phyloP scores from a whole-genome alignment of 23 red algal species.

The Gracilaria domingensis region DNA sequence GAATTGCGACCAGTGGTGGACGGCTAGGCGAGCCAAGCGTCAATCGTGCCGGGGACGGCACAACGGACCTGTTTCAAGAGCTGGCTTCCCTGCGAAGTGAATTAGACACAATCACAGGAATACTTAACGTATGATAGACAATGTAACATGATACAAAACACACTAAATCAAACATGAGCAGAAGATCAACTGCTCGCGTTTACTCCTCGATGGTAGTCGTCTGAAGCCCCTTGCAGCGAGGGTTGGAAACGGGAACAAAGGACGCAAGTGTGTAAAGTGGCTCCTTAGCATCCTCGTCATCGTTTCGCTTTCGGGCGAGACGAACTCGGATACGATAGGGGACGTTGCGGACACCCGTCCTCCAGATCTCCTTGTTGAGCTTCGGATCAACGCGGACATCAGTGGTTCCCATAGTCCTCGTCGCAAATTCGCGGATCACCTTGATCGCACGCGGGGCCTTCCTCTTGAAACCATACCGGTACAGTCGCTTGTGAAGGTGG shows the following conservation, averaged over 20 bases:
- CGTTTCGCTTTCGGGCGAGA: conserved; percentile 84
- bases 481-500: conserved; percentile 90
- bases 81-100: conserved; percentile 49
- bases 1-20: not conserved
- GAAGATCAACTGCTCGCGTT: conserved; percentile 2
- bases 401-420: conserved; percentile 89
- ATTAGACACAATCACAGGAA: conserved; percentile 55
- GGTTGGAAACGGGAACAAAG: conserved; percentile 81
- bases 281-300: conserved; percentile 94
- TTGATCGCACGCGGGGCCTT: conserved; percentile 94
- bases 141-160: not conserved
- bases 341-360: conserved; percentile 87
- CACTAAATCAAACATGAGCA: conserved; percentile 29
- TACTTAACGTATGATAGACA: conserved; percentile 26
- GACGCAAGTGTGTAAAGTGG: conserved; percentile 92
- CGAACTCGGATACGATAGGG: conserved; percentile 91
- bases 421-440: conserved; percentile 89
- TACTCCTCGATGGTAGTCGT: conserved; percentile 92
- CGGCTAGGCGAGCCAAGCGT: not conserved
- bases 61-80: conserved; percentile 45
- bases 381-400: conserved; percentile 93
- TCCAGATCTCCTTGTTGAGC: conserved; percentile 99
- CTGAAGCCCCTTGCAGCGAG: conserved; percentile 81
- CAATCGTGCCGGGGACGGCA: not conserved
- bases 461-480: conserved; percentile 90